These are phyloP conservation scores for Fusarium sulawesiense DNA, from an alignment of 2,329 filamentous ascomycete species.

Conservation along the genomic window DNA sequence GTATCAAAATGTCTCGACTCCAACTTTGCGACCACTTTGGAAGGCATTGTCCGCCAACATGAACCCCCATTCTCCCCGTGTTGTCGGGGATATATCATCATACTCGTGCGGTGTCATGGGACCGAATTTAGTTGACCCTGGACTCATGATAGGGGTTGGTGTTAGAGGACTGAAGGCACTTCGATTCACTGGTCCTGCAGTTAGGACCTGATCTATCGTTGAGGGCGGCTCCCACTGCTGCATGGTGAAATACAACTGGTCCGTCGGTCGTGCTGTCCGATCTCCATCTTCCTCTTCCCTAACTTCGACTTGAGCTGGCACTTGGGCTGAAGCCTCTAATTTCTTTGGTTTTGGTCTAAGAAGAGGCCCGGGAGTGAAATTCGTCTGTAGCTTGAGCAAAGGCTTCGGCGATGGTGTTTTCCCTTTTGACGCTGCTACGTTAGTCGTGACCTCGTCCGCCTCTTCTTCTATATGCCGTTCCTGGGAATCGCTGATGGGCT, in stretches of 20 bases:
- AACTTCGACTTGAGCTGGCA: conserved; percentile 10
- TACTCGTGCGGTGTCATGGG: conserved; percentile 69
- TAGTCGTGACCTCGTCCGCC: conserved; percentile 35
- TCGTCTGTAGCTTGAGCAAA: conserved; percentile 58
- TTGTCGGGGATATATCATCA: conserved; percentile 72
- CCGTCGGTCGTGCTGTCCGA: conserved; percentile 53
- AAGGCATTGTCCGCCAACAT: conserved; percentile 64
- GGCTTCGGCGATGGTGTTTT: conserved; percentile 45
- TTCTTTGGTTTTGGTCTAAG: conserved; percentile 31
- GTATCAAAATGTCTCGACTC: conserved; percentile 55
- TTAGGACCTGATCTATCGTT: conserved; percentile 61
- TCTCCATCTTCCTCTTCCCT: conserved; percentile 52
- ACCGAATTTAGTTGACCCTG: conserved; percentile 50
- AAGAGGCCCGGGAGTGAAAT: conserved; percentile 47
- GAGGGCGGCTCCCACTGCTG: conserved; percentile 47
- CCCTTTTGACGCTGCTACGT: conserved; percentile 44
- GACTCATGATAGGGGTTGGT: conserved; percentile 41
- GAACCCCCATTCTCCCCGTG: conserved; percentile 71
- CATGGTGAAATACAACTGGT: conserved; percentile 45
- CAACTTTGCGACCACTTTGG: conserved; percentile 58
- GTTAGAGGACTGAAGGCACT: conserved; percentile 40
- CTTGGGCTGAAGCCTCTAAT: neutral
- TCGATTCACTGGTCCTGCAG: conserved; percentile 38
- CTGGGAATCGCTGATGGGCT: conserved; percentile 37
- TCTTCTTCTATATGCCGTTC: conserved; percentile 43